These are phyloP conservation scores for Sugiyamaella sp. DNA, from an alignment of 1,139 yeast species.

Conservation along the genomic window DNA sequence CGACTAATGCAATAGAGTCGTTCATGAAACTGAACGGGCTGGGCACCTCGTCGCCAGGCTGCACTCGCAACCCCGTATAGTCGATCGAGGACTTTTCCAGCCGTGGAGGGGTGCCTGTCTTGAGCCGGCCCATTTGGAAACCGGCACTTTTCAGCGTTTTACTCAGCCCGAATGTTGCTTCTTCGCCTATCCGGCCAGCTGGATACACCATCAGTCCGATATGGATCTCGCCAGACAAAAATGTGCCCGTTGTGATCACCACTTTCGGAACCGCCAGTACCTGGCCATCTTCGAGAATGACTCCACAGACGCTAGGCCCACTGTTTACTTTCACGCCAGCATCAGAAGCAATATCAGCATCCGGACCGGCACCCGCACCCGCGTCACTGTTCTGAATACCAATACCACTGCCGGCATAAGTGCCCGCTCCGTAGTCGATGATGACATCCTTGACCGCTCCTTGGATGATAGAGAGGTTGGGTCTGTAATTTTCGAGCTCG, in stretches of 20 bases:
- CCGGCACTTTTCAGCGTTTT: conserved; percentile 76
- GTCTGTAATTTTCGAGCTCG: conserved; percentile 56
- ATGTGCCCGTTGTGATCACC: conserved; percentile 95
- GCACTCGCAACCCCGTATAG: conserved; percentile 59
- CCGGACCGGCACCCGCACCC: not conserved
- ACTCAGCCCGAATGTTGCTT: conserved; percentile 87
- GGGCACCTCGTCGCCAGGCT: conserved; percentile 78
- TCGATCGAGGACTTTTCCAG: conserved; percentile 72
- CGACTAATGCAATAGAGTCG: conserved; percentile 57
- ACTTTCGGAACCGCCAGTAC: conserved; percentile 64
- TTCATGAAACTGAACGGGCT: conserved; percentile 91
- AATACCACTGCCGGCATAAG: not conserved
- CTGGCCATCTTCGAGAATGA: conserved; percentile 68
- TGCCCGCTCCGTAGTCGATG: conserved; percentile 47
- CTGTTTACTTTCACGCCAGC: no score
- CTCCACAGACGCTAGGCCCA: conserved; percentile 59
- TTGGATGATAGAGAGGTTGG: conserved; percentile 61
- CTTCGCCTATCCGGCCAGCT: conserved; percentile 93
- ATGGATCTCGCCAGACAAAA: conserved; percentile 91
- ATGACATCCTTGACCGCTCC: conserved; percentile 89
- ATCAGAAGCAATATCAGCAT: not conserved
- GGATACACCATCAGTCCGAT: conserved; percentile 80
- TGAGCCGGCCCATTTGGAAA: conserved; percentile 82
- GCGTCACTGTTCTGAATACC: no score
- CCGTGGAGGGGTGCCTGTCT: conserved; percentile 98